Evolutionary conservation across 352 stramenopile genomes (phyloP).

Genomic region (Globisporangium acanthophoron): DNA sequence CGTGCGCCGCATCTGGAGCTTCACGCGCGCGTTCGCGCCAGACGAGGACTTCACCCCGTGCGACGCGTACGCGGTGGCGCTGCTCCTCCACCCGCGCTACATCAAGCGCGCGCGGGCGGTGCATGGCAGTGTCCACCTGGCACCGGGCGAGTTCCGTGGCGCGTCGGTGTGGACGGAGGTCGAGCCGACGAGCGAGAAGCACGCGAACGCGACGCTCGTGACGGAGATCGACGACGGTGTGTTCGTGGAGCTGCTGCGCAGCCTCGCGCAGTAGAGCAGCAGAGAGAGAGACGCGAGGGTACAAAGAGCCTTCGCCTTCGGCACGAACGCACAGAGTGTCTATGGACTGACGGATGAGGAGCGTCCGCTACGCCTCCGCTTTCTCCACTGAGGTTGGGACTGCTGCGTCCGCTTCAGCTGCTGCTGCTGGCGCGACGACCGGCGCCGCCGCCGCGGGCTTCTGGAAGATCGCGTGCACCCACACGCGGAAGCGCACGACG

Average conservation of each 20-base stretch:
- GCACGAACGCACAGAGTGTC: not conserved
- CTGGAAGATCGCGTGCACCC: slow-evolving; percentile 82
- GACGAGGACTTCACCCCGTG: slow-evolving; percentile 56
- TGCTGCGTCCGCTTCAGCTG: not conserved
- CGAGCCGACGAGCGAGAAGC: slow-evolving; percentile 4
- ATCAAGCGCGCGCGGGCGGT: slow-evolving; percentile 37
- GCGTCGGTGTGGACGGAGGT: slow-evolving; percentile 35
- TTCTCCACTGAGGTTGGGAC: too few relatives aligned
- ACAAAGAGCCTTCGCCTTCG: not conserved
- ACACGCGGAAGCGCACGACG: slow-evolving; percentile 84
- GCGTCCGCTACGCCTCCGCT: too few relatives aligned
- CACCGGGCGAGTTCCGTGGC: slow-evolving; percentile 43
- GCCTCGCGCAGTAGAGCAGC: slow-evolving; percentile 20
- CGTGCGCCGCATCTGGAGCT: slow-evolving; percentile 57
- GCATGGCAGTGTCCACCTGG: slow-evolving; percentile 52
- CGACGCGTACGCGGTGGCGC: slow-evolving; percentile 66
- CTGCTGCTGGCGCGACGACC: not conserved
- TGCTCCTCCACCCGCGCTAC: slow-evolving; percentile 51
- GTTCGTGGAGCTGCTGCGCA: slow-evolving; percentile 55
- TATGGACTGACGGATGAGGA: not conserved
- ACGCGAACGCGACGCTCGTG: slow-evolving; percentile 63
- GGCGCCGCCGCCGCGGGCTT: slow-evolving; percentile 40
- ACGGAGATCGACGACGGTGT: slow-evolving; percentile 53
- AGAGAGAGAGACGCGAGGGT: not conserved
- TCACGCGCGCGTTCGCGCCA: slow-evolving; percentile 38